Conservation (phyloP, 345 rosid genomes). For the Eucalyptus globulus region DNA sequence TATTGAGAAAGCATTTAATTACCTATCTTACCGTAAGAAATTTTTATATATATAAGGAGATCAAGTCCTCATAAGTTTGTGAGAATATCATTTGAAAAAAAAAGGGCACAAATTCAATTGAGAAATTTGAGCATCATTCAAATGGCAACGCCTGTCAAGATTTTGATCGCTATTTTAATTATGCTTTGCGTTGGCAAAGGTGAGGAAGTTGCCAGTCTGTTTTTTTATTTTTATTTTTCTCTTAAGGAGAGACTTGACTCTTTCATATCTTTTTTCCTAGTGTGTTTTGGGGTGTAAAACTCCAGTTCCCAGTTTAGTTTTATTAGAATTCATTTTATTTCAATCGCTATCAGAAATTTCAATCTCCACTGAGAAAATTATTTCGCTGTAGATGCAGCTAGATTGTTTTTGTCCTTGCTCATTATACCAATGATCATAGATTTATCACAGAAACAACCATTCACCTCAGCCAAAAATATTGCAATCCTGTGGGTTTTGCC, state of each 20-base stretch:
- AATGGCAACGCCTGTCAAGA: not conserved
- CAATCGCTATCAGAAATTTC: not conserved
- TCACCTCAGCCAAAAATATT: not conserved
- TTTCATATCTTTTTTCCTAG: not conserved
- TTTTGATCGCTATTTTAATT: not conserved
- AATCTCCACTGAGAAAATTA: not conserved
- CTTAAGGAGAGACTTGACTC: not conserved
- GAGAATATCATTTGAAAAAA: not conserved
- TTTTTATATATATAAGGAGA: not conserved
- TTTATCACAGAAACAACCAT: not conserved
- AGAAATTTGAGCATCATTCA: not conserved
- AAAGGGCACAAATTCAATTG: not conserved
- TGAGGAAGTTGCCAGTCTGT: not conserved
- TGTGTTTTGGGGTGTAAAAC: not conserved
- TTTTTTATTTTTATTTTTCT: not conserved
- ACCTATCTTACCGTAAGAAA: not conserved
- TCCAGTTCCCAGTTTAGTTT: not conserved
- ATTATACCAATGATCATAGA: not conserved
- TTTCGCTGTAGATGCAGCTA: not conserved
- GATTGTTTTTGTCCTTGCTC: not conserved
- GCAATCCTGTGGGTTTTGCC: not conserved
- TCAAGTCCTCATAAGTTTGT: not conserved
- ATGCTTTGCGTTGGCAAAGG: not conserved
- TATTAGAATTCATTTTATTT: not conserved
- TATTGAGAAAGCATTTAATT: not conserved